phyloP scores from a whole-genome alignment of 805 yeast species.

The Hanseniaspora lindneri region DNA sequence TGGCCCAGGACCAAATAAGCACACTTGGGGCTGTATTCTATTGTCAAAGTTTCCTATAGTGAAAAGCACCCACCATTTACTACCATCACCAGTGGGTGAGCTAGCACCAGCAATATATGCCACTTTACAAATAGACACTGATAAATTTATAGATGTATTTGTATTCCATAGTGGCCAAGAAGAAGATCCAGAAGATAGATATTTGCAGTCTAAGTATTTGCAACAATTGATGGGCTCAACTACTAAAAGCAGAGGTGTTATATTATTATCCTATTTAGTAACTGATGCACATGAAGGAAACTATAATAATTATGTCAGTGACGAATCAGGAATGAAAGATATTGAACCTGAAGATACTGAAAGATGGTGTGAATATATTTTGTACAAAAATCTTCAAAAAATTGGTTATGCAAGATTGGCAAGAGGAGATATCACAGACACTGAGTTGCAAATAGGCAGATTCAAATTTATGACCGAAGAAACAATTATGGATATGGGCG shows the following conservation, averaged over 20 bases:
- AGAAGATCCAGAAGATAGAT: slow-evolving; percentile 88
- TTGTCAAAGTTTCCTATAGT: slow-evolving; percentile 89
- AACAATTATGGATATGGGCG: slow-evolving; percentile 25
- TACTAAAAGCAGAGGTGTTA: slow-evolving; percentile 53
- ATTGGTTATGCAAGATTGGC: slow-evolving; percentile 89
- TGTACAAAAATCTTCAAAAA: slow-evolving; percentile 75
- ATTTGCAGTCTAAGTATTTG: slow-evolving; percentile 68
- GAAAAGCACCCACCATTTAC: slow-evolving; percentile 75
- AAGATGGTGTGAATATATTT: slow-evolving; percentile 95
- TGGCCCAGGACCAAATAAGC: slow-evolving; percentile 96
- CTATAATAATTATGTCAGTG: slow-evolving; percentile 82
- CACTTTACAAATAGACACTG: slow-evolving; percentile 82
- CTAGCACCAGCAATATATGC: slow-evolving; percentile 97
- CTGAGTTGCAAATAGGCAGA: slow-evolving; percentile 91
- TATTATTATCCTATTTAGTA: slow-evolving; percentile 80
- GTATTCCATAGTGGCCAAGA: slow-evolving; percentile 98
- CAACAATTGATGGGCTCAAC: slow-evolving; percentile 70
- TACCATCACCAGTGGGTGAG: slow-evolving; percentile 97
- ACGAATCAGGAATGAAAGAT: slow-evolving; percentile 75
- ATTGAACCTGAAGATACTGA: slow-evolving; percentile 91
- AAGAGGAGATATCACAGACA: slow-evolving; percentile 88
- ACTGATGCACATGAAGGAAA: slow-evolving; percentile 81
- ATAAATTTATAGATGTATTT: slow-evolving; percentile 65
- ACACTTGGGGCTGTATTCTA: slow-evolving; percentile 95
- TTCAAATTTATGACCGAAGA: slow-evolving; percentile 46